These are phyloP conservation scores for Cercospora zeae-maydis DNA, from an alignment of 2,329 filamentous ascomycete genomes.

Conservation along the genomic window DNA sequence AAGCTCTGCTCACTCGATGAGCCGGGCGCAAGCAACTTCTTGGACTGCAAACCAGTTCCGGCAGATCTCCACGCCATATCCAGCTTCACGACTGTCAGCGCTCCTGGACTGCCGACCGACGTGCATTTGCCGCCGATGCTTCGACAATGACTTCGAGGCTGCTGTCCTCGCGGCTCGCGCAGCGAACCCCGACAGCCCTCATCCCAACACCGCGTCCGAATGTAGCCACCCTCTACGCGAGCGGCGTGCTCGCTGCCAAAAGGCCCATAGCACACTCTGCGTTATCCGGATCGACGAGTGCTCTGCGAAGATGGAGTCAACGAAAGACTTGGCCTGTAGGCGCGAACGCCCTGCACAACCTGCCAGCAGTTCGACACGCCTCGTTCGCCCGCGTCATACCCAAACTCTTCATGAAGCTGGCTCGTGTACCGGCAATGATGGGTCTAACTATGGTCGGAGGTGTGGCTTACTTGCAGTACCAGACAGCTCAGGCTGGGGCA, in stretches of 20 bases:
- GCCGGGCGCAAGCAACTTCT: conserved; percentile 2
- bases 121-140: conserved; percentile 3
- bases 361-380: conserved; percentile 60
- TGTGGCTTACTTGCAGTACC: conserved; percentile 91
- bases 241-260: conserved; percentile 23
- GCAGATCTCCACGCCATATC: not conserved
- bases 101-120: not conserved
- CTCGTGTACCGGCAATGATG: conserved; percentile 83
- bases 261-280: conserved; percentile 30
- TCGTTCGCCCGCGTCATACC: conserved; percentile 70
- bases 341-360: conserved; percentile 77
- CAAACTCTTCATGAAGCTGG: conserved; percentile 84
- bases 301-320: conserved; percentile 27
- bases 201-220: conserved; percentile 37
- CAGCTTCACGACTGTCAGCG: not conserved
- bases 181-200: conserved; percentile 61
- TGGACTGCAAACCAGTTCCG: not conserved
- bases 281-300: conserved; percentile 21
- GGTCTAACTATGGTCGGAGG: conserved; percentile 83
- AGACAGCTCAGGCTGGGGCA: conserved; percentile 76
- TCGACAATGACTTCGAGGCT: conserved; percentile 53
- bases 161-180: conserved; percentile 68
- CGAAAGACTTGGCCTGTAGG: conserved; percentile 72
- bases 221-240: conserved; percentile 26
- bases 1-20: not conserved